phyloP scores from a whole-genome alignment of 306 rosid species.

The Bauhinia variegata region DNA sequence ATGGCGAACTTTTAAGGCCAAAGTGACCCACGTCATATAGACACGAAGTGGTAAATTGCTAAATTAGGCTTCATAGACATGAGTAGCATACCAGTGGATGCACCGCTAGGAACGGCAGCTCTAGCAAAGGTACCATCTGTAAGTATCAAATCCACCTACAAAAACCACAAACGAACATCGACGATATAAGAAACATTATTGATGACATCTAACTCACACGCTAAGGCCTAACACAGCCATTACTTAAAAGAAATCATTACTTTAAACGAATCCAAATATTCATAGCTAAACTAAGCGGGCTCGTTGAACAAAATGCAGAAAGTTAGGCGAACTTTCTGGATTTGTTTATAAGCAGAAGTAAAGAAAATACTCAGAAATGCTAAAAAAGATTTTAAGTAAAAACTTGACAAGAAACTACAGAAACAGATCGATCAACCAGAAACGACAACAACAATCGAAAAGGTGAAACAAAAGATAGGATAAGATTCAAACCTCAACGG shows the following conservation, averaged over 20 bases:
- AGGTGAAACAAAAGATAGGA: background rate
- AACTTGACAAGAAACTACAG: background rate
- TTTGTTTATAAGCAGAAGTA: background rate
- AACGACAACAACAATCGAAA: constrained; percentile 24
- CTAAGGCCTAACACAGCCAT: background rate
- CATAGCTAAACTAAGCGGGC: background rate
- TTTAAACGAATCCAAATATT: background rate
- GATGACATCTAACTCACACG: background rate
- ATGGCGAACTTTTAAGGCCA: background rate
- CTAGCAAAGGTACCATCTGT: constrained; percentile 73
- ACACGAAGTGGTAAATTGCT: background rate
- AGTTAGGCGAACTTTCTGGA: background rate
- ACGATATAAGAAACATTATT: constrained; percentile 11
- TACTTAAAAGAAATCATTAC: too few species aligned
- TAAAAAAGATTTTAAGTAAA: background rate
- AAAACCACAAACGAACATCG: constrained; percentile 6
- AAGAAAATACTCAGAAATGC: background rate
- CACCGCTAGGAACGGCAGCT: constrained; percentile 99
- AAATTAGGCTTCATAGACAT: background rate
- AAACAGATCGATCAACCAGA: constrained; percentile 19
- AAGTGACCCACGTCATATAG: background rate
- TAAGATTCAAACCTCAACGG: constrained; percentile 78
- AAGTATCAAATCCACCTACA: constrained; percentile 66
- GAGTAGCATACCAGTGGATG: constrained; percentile 69
- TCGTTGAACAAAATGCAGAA: background rate